Base-by-base conservation (phyloP, 371 early-diverging fungal species). In the Circinella umbellata region DNA sequence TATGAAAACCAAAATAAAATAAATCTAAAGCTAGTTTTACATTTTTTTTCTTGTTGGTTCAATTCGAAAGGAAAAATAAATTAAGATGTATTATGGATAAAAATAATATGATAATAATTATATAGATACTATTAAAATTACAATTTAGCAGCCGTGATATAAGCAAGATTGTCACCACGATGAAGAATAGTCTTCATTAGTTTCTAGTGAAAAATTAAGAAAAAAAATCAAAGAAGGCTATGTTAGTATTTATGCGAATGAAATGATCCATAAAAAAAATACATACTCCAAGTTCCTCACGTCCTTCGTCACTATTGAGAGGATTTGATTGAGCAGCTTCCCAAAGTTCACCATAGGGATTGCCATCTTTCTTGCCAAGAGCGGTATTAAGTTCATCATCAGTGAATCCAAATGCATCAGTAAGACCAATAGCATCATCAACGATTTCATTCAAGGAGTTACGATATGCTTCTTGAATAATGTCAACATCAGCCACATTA, bases 291-390 rank as follows among this genome's bases (percentile, higher is more conserved):
- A 72, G 64, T 49, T 66, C 51, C 53, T 72, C 59, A 48, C 68
- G 60, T 5, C 74, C 75, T 36, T 69, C 68, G 1, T 73, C 78
- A 10, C 61, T 36, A 67, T 93, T 93, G 51, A 91, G 74, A 17
- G 91, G 90, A 55, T 92, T 89, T 53, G 71, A 80, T 73, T 89
- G 87, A 3, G 84, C 92, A 61, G 82, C 77, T 61, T 89, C 81
- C 82, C 90, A 81, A 39, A 92, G 80, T 39, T 73, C 81, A 70
- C 91, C 89, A 73, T 94, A 94, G 1, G 91, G 87, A 63, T 86
- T 72, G 20, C 93, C 94, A 68, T 92, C 90, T 4, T 78, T 71
- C 27, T 79, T 72, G 8, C 92, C 94, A 18, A 94, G 76, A 17
- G 91, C 88, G 36, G 88, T 84, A 65, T 85, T 83, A 36, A 94